These are phyloP conservation scores for Diaporthe aspalathi DNA, from an alignment of 2,329 filamentous ascomycete genomes.

Conservation along the genomic window DNA sequence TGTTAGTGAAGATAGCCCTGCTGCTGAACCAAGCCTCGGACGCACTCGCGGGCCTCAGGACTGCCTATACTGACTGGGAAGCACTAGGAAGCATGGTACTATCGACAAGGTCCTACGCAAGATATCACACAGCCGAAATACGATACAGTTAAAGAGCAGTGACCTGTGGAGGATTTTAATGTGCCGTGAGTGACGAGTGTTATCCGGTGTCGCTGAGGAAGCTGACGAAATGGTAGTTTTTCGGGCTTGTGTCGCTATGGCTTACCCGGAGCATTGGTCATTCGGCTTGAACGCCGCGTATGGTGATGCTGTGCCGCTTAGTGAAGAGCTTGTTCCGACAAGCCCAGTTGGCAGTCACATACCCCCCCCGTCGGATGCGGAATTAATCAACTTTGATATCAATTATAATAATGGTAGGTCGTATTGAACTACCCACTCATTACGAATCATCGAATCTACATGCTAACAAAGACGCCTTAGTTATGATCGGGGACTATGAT, in stretches of 20 bases:
- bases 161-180: conserved; percentile 2
- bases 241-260: conserved; percentile 4
- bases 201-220: no score
- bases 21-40: rapidly evolving
- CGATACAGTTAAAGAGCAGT: background rate
- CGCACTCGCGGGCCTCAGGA: rapidly evolving
- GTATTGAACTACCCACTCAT: no score
- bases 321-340: conserved; percentile 11
- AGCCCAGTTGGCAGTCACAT: background rate
- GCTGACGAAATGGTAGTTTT: background rate
- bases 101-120: background rate
- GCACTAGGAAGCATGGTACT: background rate
- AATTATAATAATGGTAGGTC: background rate
- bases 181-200: background rate
- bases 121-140: background rate
- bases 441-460: no score
- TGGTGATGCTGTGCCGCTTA: background rate
- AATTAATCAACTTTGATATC: background rate
- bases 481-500: conserved; percentile 16
- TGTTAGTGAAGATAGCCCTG: background rate
- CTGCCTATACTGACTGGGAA: background rate
- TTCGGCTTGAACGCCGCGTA: background rate
- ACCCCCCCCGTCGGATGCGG: background rate
- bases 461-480: background rate
- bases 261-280: background rate